A percentile compares a stretch with the other conserved stretches of the same genome.
Evolutionary conservation across 1,139 yeast species (phyloP).

Genomic region (Magnusiomyces tetraspermus): DNA sequence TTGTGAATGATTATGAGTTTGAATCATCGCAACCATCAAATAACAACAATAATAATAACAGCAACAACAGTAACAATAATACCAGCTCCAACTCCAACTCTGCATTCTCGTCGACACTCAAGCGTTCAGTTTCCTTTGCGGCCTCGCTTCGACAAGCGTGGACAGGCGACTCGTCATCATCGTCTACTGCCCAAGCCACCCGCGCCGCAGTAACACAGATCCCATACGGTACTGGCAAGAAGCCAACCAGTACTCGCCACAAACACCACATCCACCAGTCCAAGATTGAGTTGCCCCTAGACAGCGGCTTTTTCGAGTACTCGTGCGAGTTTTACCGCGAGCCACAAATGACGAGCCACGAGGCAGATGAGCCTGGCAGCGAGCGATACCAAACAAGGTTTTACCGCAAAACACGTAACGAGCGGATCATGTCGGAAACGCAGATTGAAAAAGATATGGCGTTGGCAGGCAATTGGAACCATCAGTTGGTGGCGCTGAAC

Average conservation of each 20-base stretch:
- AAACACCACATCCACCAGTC: constrained; percentile 4
- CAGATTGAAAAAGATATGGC: constrained; percentile 85
- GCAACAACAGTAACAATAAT: constrained; percentile 4
- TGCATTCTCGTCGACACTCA: constrained; percentile 22
- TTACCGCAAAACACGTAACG: constrained; percentile 90
- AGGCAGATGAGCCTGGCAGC: constrained; percentile 89
- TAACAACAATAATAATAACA: not conserved
- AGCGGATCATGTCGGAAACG: constrained; percentile 73
- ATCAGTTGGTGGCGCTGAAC: constrained; percentile 50
- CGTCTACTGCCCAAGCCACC: not conserved
- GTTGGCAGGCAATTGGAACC: constrained; percentile 77
- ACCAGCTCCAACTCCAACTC: constrained; percentile 8
- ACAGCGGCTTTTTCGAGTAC: constrained; percentile 76
- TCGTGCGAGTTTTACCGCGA: constrained; percentile 90
- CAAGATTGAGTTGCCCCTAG: constrained; percentile 39
- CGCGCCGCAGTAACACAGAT: constrained; percentile 12
- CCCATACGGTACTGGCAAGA: constrained; percentile 27
- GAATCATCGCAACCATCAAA: not conserved
- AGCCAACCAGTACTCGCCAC: constrained; percentile 28
- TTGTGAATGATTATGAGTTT: not conserved
- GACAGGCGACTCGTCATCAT: constrained; percentile 17
- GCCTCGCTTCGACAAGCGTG: constrained; percentile 30
- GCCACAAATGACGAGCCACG: constrained; percentile 85
- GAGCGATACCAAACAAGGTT: constrained; percentile 70
- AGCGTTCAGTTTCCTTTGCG: constrained; percentile 34